Base-by-base conservation (phyloP, 2,329 filamentous ascomycete genomes). In the Calonectria henricotiae region DNA sequence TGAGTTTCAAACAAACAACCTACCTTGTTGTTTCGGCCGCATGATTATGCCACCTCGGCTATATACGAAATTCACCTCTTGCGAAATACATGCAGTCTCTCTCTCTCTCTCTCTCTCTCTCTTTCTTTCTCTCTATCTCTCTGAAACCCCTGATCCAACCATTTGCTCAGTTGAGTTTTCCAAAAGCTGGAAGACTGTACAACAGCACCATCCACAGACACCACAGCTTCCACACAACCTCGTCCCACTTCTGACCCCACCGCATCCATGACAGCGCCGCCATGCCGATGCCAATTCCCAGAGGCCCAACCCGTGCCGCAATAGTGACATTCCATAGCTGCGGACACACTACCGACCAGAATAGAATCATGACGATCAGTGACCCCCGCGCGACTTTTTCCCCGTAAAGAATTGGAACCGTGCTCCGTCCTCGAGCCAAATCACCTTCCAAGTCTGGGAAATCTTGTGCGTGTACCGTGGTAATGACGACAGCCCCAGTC, bases 401-500 rank as follows among this genome's bases (percentile, higher is more conserved):
- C 1, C 78, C 77, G 23, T 78, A 77, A 0, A 78, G 20, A 25
- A 80, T 60, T 7, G 78, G 79, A 12, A 79, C 71, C 0, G 79
- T 80, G 39, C 67, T 70, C 0, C 80, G 74, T 0, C 73, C 75
- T 15, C 79, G 66, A 7, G 74, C 76, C n/a, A 51, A 63, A 35
- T 81, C 79, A 0, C 79, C 79, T 23, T 78, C 75, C 61, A 75
- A 63, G 27, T 78, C 79, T 9, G 73, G 73, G 51, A 75, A 60
- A 51, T 81, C 79, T 27, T 80, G 73, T 0, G 74, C 74, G 13
- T 80, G 77, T 0, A 80, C 74, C 0, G 79, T 81, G 0, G 75
- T 80, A n/a, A 73, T 65, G 30, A 78, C 67, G 1, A 77, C 70
- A 27, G 65, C 70, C 0, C 74, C 75, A 2, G 72, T 79, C 8